Evolutionary conservation across 2,329 filamentous ascomycete genomes (phyloP).

Genomic region (Aspergillus ochraceoroseus): DNA sequence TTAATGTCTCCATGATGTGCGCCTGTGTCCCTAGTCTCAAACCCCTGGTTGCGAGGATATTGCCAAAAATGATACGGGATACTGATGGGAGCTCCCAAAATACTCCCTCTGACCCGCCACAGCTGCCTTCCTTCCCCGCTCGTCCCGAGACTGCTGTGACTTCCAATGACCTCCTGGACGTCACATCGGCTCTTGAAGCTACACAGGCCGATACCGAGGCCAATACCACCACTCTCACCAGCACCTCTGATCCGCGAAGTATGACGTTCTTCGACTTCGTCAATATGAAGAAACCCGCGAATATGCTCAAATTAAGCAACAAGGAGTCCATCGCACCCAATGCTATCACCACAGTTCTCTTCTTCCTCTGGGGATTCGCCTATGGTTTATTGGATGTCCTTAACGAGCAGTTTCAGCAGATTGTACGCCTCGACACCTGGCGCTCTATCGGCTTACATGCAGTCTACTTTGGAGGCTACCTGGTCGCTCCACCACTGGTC

Average conservation of each 20-base stretch:
- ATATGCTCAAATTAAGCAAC: constrained; percentile 55
- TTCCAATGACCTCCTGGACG: constrained; percentile 46
- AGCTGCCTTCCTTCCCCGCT: constrained; percentile 10
- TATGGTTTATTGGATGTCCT: constrained; percentile 81
- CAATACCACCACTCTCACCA: constrained; percentile 40
- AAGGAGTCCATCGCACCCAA: constrained; percentile 55
- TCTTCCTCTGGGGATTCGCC: constrained; percentile 85
- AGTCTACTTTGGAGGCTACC: constrained; percentile 58
- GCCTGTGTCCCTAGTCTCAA: constrained; percentile 91
- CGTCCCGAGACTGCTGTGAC: background rate
- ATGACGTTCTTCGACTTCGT: constrained; percentile 60
- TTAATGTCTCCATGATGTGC: constrained; percentile 84
- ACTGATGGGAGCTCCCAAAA: constrained; percentile 27
- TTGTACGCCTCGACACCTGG: constrained; percentile 41
- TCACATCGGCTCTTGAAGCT: constrained; percentile 49
- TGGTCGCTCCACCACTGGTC: constrained; percentile 53
- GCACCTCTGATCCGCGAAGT: constrained; percentile 30
- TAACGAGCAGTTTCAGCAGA: constrained; percentile 58
- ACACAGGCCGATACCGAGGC: constrained; percentile 28
- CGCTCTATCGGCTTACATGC: constrained; percentile 50
- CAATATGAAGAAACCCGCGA: constrained; percentile 53
- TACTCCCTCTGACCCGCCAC: constrained; percentile 12
- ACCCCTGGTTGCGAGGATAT: constrained; percentile 65
- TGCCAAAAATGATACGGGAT: constrained; percentile 55
- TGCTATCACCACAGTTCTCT: constrained; percentile 68